These are phyloP conservation scores for Cairneyella variabilis DNA, from an alignment of 495 filamentous ascomycete genomes.

Conservation along the genomic window DNA sequence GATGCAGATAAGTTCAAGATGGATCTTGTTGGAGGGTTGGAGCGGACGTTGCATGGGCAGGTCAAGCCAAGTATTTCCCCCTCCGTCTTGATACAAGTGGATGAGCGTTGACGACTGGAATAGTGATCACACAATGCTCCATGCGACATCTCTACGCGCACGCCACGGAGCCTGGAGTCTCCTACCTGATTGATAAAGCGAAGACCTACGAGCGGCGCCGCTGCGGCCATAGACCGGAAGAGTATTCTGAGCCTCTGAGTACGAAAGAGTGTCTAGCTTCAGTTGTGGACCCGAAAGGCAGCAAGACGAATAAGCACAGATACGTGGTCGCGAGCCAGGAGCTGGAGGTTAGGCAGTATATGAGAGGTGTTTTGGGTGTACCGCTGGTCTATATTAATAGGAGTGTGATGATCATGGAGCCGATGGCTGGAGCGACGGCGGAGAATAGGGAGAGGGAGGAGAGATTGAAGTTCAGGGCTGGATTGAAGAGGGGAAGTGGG, in stretches of 20 bases:
- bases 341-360: slow-evolving; percentile 46
- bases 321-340: slow-evolving; percentile 85
- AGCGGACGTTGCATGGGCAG: slow-evolving; percentile 72
- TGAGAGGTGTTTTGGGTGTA: slow-evolving; percentile 65
- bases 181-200: slow-evolving; percentile 59
- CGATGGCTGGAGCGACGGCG: slow-evolving; percentile 65
- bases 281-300: slow-evolving; percentile 70
- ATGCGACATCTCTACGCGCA: slow-evolving; percentile 69
- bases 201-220: slow-evolving; percentile 78
- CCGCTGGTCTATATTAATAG: slow-evolving; percentile 76
- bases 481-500: slow-evolving; percentile 55
- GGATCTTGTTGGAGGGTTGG: slow-evolving; percentile 66
- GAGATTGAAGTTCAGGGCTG: slow-evolving; percentile 68
- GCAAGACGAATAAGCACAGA: slow-evolving; percentile 76
- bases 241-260: slow-evolving; percentile 61
- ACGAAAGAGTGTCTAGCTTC: slow-evolving; percentile 73
- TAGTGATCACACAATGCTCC: slow-evolving; percentile 62
- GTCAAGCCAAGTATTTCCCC: slow-evolving; percentile 72
- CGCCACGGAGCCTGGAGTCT: slow-evolving; percentile 50
- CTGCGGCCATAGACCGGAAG: slow-evolving; percentile 83
- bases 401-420: slow-evolving; percentile 87
- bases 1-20: slow-evolving; percentile 75
- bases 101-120: background rate
- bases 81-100: background rate
- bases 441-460: slow-evolving; percentile 64